A percentile compares a stretch with the other conserved stretches of the same genome.
Conservation (phyloP, 148 eudicot species). For the Amaranthus cruentus region DNA sequence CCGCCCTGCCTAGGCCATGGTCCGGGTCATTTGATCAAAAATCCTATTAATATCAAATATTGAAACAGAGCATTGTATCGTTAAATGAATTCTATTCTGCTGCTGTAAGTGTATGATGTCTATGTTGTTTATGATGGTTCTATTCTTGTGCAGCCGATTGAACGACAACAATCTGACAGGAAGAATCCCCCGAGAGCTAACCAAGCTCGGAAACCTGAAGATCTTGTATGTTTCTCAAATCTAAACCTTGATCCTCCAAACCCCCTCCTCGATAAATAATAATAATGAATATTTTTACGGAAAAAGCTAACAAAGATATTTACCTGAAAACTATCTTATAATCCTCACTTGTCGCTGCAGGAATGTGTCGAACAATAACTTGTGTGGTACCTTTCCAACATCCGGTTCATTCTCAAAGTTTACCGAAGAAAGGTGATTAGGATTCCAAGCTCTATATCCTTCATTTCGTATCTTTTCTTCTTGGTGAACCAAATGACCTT, state of each 20-base stretch:
- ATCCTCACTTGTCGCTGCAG: slow-evolving; percentile 30
- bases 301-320: no score
- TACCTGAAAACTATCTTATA: background rate
- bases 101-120: background rate
- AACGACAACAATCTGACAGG: slow-evolving; percentile 57
- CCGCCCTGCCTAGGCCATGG: no score
- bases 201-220: slow-evolving; percentile 57
- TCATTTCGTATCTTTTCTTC: background rate
- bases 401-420: slow-evolving; percentile 70
- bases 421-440: slow-evolving; percentile 58
- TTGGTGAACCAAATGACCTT: background rate
- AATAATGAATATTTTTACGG: no score
- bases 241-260: no score
- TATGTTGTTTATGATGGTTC: background rate
- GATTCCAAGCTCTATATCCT: background rate
- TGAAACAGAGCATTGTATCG: no score
- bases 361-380: slow-evolving; percentile 62
- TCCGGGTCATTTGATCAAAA: no score
- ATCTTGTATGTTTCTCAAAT: slow-evolving; percentile 39
- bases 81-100: no score
- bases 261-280: background rate
- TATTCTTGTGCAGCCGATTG: slow-evolving; percentile 36
- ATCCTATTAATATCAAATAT: no score
- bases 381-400: slow-evolving; percentile 73
- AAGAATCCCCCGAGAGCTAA: slow-evolving; percentile 60